Evolutionary conservation across 768 basidiomycete species (phyloP).

Genomic region (Lanmaoa rubissima): DNA sequence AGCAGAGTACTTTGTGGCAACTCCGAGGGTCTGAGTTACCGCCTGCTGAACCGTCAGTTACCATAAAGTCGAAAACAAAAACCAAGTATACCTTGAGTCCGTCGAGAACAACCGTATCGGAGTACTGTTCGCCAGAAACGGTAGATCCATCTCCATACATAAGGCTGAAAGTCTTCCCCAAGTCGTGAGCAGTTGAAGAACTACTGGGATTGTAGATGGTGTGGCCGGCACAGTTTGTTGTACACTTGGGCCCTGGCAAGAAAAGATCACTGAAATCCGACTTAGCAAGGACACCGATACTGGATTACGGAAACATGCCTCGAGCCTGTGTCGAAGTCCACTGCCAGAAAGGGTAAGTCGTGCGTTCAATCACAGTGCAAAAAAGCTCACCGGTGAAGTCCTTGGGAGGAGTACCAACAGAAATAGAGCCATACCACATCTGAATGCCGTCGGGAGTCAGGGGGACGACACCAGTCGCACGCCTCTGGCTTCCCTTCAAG

Average conservation of each 20-base stretch:
- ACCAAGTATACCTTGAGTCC: slow-evolving; percentile 7
- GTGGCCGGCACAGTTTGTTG: slow-evolving; percentile 28
- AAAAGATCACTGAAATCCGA: slow-evolving; percentile 24
- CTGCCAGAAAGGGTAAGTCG: neutral
- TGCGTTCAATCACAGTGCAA: neutral
- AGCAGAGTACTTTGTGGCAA: slow-evolving; percentile 8
- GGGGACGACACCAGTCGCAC: neutral
- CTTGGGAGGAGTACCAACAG: slow-evolving; percentile 6
- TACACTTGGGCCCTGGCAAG: slow-evolving; percentile 26
- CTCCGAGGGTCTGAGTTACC: slow-evolving; percentile 10
- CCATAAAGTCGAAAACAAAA: neutral
- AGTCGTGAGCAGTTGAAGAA: slow-evolving; percentile 9
- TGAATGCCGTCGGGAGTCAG: neutral
- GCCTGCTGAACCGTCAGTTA: slow-evolving; percentile 10
- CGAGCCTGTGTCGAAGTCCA: slow-evolving; percentile 29
- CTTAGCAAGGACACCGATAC: neutral
- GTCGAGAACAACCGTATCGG: slow-evolving; percentile 10
- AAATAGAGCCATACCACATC: slow-evolving; percentile 13
- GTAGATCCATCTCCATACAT: neutral
- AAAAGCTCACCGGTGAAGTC: slow-evolving; percentile 1
- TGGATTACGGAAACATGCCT: slow-evolving; percentile 6
- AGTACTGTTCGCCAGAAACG: slow-evolving; percentile 8
- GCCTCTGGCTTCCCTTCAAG: neutral
- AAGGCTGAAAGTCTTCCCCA: neutral
- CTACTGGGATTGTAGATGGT: slow-evolving; percentile 28